Base-by-base conservation (phyloP, 768 basidiomycete genomes). In the Rhodotorula paludigena region DNA sequence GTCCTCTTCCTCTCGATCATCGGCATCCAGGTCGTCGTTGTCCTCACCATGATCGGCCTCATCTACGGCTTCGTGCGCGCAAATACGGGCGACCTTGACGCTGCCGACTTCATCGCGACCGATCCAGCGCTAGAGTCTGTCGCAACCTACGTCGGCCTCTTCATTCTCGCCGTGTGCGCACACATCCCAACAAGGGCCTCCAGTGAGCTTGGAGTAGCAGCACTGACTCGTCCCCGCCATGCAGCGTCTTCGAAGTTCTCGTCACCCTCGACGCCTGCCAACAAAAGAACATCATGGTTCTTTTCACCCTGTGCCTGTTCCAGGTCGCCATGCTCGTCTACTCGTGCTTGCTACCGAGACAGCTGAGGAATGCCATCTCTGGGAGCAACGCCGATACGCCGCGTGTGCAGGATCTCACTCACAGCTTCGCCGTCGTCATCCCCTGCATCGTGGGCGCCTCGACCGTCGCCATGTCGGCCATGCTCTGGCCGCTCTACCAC, bases 151-250 rank as follows among this genome's bases (percentile, higher is more conserved):
- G 47, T 73, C 16, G 57, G 48, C 1, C 64, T 73, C 54, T 73
- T 73, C 61, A 69, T 73, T 57, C 63, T 73, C 41, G 66, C 71
- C 32, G 67, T 62, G 65, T 66, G 3, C 44, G 65, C n/a, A n/a
- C n/a, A n/a, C n/a, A n/a, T n/a, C n/a, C n/a, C n/a, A n/a, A n/a
- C n/a, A n/a, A n/a, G n/a, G n/a, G n/a, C n/a, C n/a, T n/a, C n/a
- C n/a, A n/a, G n/a, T n/a, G n/a, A n/a, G n/a, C 32, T 11, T 28
- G 8, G 14, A 21, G 45, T 57, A 32, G 23, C 16, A 18, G 23
- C 60, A 42, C 20, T 16, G 10, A 21, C 10, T 38, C 39, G 3
- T 7, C 10, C 15, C n/a, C 14, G 8, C 5, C n/a, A 56, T 55
- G 55, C 47, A 48, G 47, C 54, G 23, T 72, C 32, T 73, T 73